Base-by-base conservation (phyloP, 805 yeast species). In the Myxozyma kluyveri region DNA sequence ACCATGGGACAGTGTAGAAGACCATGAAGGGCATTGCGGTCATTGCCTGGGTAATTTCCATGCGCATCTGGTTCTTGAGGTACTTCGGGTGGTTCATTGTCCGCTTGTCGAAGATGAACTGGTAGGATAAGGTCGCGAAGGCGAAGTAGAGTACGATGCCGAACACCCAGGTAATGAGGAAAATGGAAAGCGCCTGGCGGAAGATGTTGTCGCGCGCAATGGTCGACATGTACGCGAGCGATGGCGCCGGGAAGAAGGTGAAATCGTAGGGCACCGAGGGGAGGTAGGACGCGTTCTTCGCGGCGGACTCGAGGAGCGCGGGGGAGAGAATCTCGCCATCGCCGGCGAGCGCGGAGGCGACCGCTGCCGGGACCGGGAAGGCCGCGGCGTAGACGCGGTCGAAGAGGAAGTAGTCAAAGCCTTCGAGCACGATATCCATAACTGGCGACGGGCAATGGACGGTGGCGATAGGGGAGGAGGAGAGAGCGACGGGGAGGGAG, bases 71-170 rank as follows among this genome's bases (percentile, higher is more conserved):
- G 72, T 93, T 91, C 69, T 93, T 93, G 70, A 93, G 77, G 70
- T 87, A 91, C 68, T 96, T 80, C 54, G 99, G 99, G 69, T 93
- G 99, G 71, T 91, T 88, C 78, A 91, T 88, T 53, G 88, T 87
- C 49, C 83, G 82, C 66, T 83, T 85, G 70, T 93, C 97, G 67
- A 88, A 93, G 22, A 93, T 82, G 61, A 84, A 81, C 33, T 75
- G 61, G 68, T 86, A 93, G 9, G 95, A 82, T n/a, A 86, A 62
- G 14, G 82, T 75, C 2, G 98, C 98, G 47, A 82, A 84, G 18
- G 72, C 61, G 39, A 89, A 73, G 69, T 93, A 93, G 41, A 91
- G 70, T n/a, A 82, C 35, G 86, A 91, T 83, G 39, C 98, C 99
- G 63, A 91, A 90, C 3, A 91, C 51, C 29, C 88, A 79, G 61